phyloP scores from a whole-genome alignment of 1,139 yeast species.

The Debaryomycetaceae sp. region DNA sequence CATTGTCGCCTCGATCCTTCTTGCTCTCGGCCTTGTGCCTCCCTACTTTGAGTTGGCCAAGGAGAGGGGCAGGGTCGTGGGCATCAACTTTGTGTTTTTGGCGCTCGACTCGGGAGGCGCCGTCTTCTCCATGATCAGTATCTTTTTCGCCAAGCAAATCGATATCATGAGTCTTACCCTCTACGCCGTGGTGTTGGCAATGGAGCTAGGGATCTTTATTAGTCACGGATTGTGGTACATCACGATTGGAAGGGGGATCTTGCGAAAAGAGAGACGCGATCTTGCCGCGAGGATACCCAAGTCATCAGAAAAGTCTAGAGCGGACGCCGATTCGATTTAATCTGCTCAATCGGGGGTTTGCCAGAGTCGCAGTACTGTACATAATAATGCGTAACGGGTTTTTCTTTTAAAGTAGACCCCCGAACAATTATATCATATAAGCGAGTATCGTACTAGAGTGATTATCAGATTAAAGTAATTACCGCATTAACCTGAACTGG shows the following conservation, averaged over 20 bases:
- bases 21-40: slow-evolving; percentile 74
- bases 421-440: too few relatives aligned
- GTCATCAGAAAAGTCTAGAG: too few relatives aligned
- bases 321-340: too few relatives aligned
- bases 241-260: slow-evolving; percentile 27
- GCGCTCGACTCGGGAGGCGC: slow-evolving; percentile 78
- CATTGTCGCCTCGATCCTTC: slow-evolving; percentile 60
- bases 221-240: slow-evolving; percentile 67
- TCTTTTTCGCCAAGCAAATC: slow-evolving; percentile 41
- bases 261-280: slow-evolving; percentile 17
- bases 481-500: too few relatives aligned
- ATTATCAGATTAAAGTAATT: too few relatives aligned
- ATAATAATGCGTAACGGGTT: too few relatives aligned
- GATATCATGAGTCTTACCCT: slow-evolving; percentile 72
- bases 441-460: too few relatives aligned
- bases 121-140: slow-evolving; percentile 56
- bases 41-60: slow-evolving; percentile 80
- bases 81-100: slow-evolving; percentile 76
- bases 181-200: slow-evolving; percentile 56
- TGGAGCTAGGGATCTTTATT: slow-evolving; percentile 68
- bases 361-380: too few relatives aligned
- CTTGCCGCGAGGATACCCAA: too few relatives aligned
- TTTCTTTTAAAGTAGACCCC: too few relatives aligned
- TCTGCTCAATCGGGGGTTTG: too few relatives aligned
- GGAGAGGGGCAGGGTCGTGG: slow-evolving; percentile 74